Base-by-base conservation (phyloP, 371 early-diverging fungal genomes). In the Mucor circinelloides region DNA sequence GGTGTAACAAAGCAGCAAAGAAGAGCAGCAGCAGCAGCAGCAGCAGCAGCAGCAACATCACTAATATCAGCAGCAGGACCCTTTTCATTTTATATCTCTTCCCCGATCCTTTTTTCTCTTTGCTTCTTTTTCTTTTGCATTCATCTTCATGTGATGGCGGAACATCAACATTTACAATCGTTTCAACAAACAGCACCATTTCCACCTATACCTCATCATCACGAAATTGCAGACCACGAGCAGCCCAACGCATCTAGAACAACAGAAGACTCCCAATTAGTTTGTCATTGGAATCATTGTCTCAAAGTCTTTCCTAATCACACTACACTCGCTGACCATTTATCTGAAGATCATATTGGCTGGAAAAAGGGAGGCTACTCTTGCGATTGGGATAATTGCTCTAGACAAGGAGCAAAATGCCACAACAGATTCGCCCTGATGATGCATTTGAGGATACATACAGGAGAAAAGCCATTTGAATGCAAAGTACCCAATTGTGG, bases 401-500 rank as follows among this genome's bases (percentile, higher is more conserved):
- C 79, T 40, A 79, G 89, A 57, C 78, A 81, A 60, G 85, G 86
- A 15, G 82, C 81, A n/a, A 83, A 83, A 63, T 87, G 87, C 62
- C 86, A 86, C 27, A 86, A 86, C 17, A 77, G 90, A 34, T 90
- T 89, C 73, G 87, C 89, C 2, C 69, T 90, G 17, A 87, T 89
- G 67, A 84, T 88, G 66, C 90, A 90, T 59, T 76, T 90, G 70
- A 80, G 90, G 58, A 87, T 86, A 48, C 90, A 90, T 58, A 90
- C 90, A 15, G 88, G 88, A 9, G 89, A 90, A 66, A 90, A 89
- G 60, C 90, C 90, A 0, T 90, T 83, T 67, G 84, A 82, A 50
- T 90, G 90, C 50, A 77, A 70, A 15, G 59, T 58, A 42, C 60
- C 77, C 4, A 75, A 74, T 12, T 83, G 84, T 63, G 74, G 72